Evolutionary conservation across 225 moss, liverwort and hornwort species (phyloP), one percentile per base, ranked within the genome.

Genomic region (Anthoceros angustus): DNA sequence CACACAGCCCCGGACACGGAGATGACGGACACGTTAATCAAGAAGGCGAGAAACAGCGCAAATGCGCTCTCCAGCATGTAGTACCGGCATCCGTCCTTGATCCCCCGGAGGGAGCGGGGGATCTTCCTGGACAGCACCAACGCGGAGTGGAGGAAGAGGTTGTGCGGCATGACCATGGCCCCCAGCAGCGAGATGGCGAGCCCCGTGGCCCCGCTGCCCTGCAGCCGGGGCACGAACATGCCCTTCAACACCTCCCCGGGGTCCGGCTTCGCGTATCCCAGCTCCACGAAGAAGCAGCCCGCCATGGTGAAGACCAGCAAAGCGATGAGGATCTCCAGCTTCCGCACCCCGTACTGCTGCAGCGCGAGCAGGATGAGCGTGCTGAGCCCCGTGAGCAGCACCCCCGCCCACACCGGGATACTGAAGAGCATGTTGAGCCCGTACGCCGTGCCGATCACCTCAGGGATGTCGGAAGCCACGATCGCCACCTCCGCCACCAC

Each of bases 101-200:
- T 88, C 9, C 94, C 94, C 62, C 86, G 79, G 63, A 90, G 87
- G 0, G 84, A 86, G 18, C 94, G 77, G 8, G 94, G 94, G 67
- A 86, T 90, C 0, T 87, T 88, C 24, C 90, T 66, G 6, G 94
- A 90, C 62, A 90, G 94, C 42, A 94, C 90, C 65, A 94, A 87
- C 77, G 90, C 90, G 7, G 94, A 94, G 71, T 94, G 94, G 24
- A 94, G 76, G 40, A 81, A 94, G 60, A 94, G 73, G 79, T 87
- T 86, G 70, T 94, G 94, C 2, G 94, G 94, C 94, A 94, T 94
- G 69, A 83, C 83, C 0, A 90, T 94, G 9, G 94, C 94, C 23
- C 94, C 94, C 39, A 94, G 61, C 20, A 94, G 90, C 41, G 90
- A 81, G 25, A 94, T 90, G 25, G 84, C 94, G 43, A 86, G 74